Evolutionary conservation across 2,329 filamentous ascomycete species (phyloP), one percentile per base, ranked within the genome.

Genomic region (Rachicladosporium sp.): DNA sequence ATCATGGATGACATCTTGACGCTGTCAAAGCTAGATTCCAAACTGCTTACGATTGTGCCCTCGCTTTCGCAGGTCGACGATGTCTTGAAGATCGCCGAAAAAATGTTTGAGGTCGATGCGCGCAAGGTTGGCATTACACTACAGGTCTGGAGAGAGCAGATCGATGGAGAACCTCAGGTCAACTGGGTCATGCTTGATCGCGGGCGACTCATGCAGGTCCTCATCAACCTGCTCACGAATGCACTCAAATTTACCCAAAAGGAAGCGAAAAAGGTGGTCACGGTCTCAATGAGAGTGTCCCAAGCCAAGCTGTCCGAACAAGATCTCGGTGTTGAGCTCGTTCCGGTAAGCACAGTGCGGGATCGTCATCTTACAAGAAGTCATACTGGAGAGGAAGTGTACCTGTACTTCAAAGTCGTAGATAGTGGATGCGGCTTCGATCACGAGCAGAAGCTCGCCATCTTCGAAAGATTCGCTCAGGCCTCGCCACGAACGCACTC

Each of bases 1-100:
- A 68, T 69, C 30, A 65, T 69, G 7, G 66, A 69, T 44, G 66
- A 69, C 42, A 56, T 69, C 4, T 52, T 68, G 2, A 67, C 64
- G 0, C 46, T 67, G 13, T 64, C 60, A 31, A 68, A 67, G 39
- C 57, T 68, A 10, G 65, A 67, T 34, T 64, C 64, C 0, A 62
- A 60, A 44, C 54, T 68, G 4, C 49, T 69, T 2, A 50, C 52
- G 4, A 51, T 55, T 12, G 47, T 48, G 8, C 51, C 49, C 2
- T 46, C 46, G n/a, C 40, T 35, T 4, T 43, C 43, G 3, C 33
- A 41, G 19, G 42, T 50, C 8, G 29, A 46, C 9, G 38, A 39
- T 9, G 40, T 52, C 2, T 40, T 52, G 2, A 41, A 46, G 8
- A 51, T 55, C 34, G 54, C 52, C 1, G 36, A 56, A 3, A 56